Base-by-base conservation (phyloP, 1,284 basidiomycete species). In the Tremellales sp. region DNA sequence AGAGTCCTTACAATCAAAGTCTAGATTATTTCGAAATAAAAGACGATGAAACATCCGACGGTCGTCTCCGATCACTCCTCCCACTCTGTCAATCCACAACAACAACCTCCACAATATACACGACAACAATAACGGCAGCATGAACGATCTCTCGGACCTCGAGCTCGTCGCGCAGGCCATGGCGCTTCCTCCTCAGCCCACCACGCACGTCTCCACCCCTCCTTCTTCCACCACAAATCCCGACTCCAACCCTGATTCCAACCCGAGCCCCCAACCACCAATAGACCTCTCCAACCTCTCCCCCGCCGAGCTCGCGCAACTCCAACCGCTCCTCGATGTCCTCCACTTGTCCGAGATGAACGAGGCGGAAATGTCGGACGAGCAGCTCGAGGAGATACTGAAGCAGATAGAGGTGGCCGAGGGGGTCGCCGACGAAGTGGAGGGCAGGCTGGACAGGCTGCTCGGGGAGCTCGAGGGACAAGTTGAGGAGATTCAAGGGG, bases 161-260 rank as follows among this genome's bases (percentile, higher is more conserved):
- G 68, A 72, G 12, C 63, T 71, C 38, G 65, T 73, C 10, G 59
- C 62, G 33, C 61, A 69, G 46, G 66, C 68, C 8, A 70, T 70
- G 59, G 57, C 63, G 10, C 36, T 55, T n/a, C 58, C 54, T n/a
- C 29, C 43, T 19, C 7, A 32, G 40, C 36, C 35, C 42, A 16
- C 31, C 10, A 16, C 29, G 10, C 10, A 31, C 29, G 10, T 10
- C 29, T 31, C 29, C 10, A 31, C 29, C 16, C 29, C 29, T 10
- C 10, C 10, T 10, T 39, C 34, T 16, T 13, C 24, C 42, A 18
- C 22, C 21, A 4, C 45, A 38, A 40, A 21, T 18, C 8, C 47
- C 29, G 36, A 18, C 5, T 16, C 28, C 40, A 10, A 36, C 37
- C 19, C 34, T 43, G 22, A 39, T 4, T 33, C 41, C 34, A 39